Base-by-base conservation (phyloP, 2,329 filamentous ascomycete species). In the Fusarium redolens region DNA sequence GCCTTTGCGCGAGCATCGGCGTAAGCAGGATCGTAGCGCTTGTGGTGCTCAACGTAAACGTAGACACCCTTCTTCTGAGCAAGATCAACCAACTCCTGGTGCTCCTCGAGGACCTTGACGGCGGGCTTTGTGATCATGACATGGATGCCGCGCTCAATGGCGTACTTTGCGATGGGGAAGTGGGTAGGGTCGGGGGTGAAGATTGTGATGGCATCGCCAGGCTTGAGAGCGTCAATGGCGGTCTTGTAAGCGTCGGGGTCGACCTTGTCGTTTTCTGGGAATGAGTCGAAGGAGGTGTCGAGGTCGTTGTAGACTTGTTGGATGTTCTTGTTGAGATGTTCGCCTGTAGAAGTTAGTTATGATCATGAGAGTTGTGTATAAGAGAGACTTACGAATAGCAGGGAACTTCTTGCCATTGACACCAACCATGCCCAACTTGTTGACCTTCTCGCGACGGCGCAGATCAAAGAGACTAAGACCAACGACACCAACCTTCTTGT, bases 401-500 rank as follows among this genome's bases (percentile, higher is more conserved):
- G 95, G 94, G 82, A 94, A 98, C 84, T 97, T 98, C 79, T 88
- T 89, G 72, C 95, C 96, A 68, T 93, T 95, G 61, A 94, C 93
- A 61, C 95, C 96, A 28, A 93, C 95, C 95, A 98, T 98, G 78
- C 90, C 91, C 78, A 98, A 86, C 69, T 93, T 90, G 76, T 90
- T 92, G 30, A 98, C 95, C 84, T 97, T 97, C 76, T 95, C 95
- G 81, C 95, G 89, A 71, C 95, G 89, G 68, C 95, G 91, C 74
- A 98, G 87, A 81, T 97, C 95, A 82, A 97, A 97, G 75, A 97
- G 86, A 30, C 93, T 96, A 81, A 98, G 85, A 44, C 93, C 95
- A 22, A 98, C 95, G 14, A 98, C 96, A 65, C 96, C 95, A 55
- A 98, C 93, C 83, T 98, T 98, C 86, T 98, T 98, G 87, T 98